phyloP scores from a whole-genome alignment of 2,329 filamentous ascomycete species.

The Aspergillus floridensis region DNA sequence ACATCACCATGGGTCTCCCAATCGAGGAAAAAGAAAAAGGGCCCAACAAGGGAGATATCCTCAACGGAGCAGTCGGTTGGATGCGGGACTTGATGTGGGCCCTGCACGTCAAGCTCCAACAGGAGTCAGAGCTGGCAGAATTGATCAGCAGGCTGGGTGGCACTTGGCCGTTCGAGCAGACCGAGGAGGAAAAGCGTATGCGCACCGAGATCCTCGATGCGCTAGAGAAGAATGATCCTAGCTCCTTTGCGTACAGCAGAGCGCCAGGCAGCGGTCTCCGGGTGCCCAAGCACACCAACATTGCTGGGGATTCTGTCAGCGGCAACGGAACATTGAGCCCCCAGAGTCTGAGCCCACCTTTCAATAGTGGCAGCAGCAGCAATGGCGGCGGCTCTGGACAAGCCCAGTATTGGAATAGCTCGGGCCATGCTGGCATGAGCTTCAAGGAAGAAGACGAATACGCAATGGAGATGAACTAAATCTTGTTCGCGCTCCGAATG shows the following conservation, averaged over 20 bases:
- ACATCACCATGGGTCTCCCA: slow-evolving; percentile 87
- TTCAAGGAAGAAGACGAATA: slow-evolving; percentile 97
- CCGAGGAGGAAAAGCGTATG: slow-evolving; percentile 94
- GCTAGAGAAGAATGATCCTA: slow-evolving; percentile 72
- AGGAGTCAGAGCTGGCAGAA: slow-evolving; percentile 82
- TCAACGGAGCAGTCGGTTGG: slow-evolving; percentile 96
- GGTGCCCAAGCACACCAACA: slow-evolving; percentile 90
- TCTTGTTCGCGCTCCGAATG: neutral
- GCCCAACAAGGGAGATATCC: slow-evolving; percentile 96
- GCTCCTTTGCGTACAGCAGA: slow-evolving; percentile 80
- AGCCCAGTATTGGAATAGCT: slow-evolving; percentile 54
- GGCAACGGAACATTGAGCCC: slow-evolving; percentile 51
- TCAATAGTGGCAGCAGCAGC: slow-evolving; percentile 68
- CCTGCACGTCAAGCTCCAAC: slow-evolving; percentile 81
- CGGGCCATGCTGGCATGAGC: slow-evolving; percentile 59
- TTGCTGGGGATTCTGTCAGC: slow-evolving; percentile 73
- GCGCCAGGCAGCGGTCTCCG: slow-evolving; percentile 79
- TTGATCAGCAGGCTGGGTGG: slow-evolving; percentile 70
- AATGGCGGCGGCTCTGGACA: slow-evolving; percentile 47
- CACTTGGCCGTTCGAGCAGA: slow-evolving; percentile 74
- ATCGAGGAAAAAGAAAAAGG: slow-evolving; percentile 98
- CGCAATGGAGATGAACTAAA: slow-evolving; percentile 66
- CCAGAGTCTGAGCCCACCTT: slow-evolving; percentile 65
- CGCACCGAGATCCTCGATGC: slow-evolving; percentile 87
- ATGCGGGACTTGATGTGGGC: slow-evolving; percentile 98